Base-by-base conservation (phyloP, 2,329 filamentous ascomycete genomes). In the Cryphonectria naterciae region DNA sequence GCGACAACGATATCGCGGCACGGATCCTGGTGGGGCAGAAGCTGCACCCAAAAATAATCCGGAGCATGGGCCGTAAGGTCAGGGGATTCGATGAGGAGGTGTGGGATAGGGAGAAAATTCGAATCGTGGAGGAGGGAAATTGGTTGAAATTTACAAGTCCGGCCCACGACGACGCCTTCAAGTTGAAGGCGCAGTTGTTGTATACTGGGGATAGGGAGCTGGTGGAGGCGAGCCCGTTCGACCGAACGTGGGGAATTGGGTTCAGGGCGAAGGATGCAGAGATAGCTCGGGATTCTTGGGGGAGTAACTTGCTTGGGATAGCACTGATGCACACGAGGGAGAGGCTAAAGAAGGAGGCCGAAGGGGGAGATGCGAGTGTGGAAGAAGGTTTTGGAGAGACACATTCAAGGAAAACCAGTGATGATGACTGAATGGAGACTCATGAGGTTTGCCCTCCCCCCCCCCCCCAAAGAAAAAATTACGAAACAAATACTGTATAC, bases 211-310 rank as follows among this genome's bases (percentile, higher is more conserved):
- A 88, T 6, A 80, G 85, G 62, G 86, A 90, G 78, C 76, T 93
- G 32, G 88, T 92, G 2, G 90, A 91, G 80, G 88, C 88, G 43
- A 85, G 85, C 70, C 87, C 89, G 15, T 82, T 78, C 70, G 90
- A 93, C 80, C 76, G 83, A 6, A 85, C 92, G 68, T 93, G 90
- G 91, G 91, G 90, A 1, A 81, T 93, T 62, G 91, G 91, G 7
- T 91, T 88, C 75, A 80, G 76, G 2, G 86, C 84, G 10, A 80
- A 79, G 25, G 80, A 85, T 75, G 89, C 89, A 2, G 82, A 80
- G 69, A 73, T 37, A 1, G 83, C 84, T 65, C 83, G 85, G 64
- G 77, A 79, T 25, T 74, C 78, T 3, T 93, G 90, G 91, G 91
- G 91, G 0, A 70, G 86, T 80, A 93, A 93, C 79, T 76, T 92